phyloP scores from a whole-genome alignment of 331 rosid genomes.

The Quercus phellos region DNA sequence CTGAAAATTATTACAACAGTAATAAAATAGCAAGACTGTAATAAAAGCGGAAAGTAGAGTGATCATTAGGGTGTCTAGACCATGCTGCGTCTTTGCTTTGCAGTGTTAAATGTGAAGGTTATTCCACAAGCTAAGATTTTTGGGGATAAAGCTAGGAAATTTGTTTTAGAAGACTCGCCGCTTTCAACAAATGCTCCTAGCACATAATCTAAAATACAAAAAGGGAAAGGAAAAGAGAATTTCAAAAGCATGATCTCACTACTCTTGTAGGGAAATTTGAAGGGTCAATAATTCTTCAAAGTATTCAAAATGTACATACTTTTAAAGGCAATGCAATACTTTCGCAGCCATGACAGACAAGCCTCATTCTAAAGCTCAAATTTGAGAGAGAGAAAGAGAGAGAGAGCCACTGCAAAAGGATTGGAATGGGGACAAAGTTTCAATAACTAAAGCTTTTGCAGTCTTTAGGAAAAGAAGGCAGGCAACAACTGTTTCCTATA shows the following conservation, averaged over 20 bases:
- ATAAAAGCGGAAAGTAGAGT: no score
- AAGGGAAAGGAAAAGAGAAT: slow-evolving; percentile 29
- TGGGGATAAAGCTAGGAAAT: background rate
- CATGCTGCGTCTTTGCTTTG: no score
- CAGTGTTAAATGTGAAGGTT: no score
- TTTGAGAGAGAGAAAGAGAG: slow-evolving; percentile 11
- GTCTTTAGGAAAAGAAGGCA: slow-evolving; percentile 59
- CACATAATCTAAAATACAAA: slow-evolving; percentile 43
- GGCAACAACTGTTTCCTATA: slow-evolving; percentile 22
- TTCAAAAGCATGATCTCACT: slow-evolving; percentile 42
- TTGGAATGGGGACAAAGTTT: slow-evolving; percentile 74
- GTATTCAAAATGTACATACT: slow-evolving; percentile 57
- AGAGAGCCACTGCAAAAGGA: slow-evolving; percentile 35
- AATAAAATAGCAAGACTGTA: no score
- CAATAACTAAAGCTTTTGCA: slow-evolving; percentile 70
- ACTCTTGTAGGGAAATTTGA: slow-evolving; percentile 35
- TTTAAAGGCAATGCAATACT: slow-evolving; percentile 40
- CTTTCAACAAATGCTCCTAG: slow-evolving; percentile 34
- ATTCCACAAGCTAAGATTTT: no score
- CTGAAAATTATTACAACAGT: no score
- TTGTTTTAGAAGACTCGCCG: background rate
- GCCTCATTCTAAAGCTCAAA: slow-evolving; percentile 25
- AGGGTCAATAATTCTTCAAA: slow-evolving; percentile 59
- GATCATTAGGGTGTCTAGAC: no score
- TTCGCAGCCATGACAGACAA: slow-evolving; percentile 34